Conservation (phyloP, 352 stramenopile species). For the Phytophthora ohioensis region DNA sequence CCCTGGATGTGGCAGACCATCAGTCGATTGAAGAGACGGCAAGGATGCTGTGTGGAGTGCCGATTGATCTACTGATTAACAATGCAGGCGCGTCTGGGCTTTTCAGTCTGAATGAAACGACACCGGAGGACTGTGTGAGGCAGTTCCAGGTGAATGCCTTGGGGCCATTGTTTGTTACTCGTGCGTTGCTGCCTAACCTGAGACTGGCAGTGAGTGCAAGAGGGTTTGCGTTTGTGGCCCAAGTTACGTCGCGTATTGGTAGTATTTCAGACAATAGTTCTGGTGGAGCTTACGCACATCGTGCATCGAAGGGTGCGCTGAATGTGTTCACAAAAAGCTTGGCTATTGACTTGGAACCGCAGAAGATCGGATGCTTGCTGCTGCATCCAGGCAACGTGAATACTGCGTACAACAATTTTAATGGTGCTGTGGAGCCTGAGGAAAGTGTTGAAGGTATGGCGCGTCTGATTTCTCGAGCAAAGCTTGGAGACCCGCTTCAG, state of each 20-base stretch:
- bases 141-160: constrained; percentile 75
- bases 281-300: constrained; percentile 60
- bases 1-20: constrained; percentile 36
- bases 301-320: constrained; percentile 71
- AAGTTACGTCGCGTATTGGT: constrained; percentile 62
- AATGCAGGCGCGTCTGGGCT: constrained; percentile 55
- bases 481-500: constrained; percentile 45
- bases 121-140: constrained; percentile 47
- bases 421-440: constrained; percentile 41
- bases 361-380: constrained; percentile 53
- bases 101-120: constrained; percentile 41
- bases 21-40: constrained; percentile 49
- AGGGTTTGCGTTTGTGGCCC: constrained; percentile 47
- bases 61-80: constrained; percentile 70
- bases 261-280: constrained; percentile 52
- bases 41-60: constrained; percentile 41
- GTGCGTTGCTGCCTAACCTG: constrained; percentile 10
- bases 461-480: constrained; percentile 42
- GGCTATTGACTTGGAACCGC: constrained; percentile 50
- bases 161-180: constrained; percentile 64
- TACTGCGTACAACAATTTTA: constrained; percentile 50
- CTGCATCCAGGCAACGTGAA: constrained; percentile 63
- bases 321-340: constrained; percentile 75
- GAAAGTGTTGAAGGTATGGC: constrained; percentile 53
- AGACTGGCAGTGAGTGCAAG: constrained; percentile 32